Evolutionary conservation across 768 basidiomycete genomes (phyloP).

Genomic region (Pseudohyphozyma bogoriensis): DNA sequence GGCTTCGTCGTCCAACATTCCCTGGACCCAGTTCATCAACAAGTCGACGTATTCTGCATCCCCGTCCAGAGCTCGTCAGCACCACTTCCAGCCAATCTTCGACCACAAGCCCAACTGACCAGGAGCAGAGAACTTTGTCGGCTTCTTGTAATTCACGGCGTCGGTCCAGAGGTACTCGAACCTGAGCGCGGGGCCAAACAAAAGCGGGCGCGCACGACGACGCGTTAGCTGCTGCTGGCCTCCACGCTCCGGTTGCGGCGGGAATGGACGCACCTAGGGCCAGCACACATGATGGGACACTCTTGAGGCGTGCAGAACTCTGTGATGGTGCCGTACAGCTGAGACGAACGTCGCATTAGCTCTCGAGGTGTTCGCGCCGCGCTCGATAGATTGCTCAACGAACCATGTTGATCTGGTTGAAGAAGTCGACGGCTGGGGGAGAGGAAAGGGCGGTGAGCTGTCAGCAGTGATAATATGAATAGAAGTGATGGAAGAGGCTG

Average conservation of each 20-base stretch:
- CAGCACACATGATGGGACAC: constrained; percentile 91
- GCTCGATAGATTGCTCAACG: background rate
- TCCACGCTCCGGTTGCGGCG: too few species aligned
- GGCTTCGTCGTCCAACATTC: constrained; percentile 77
- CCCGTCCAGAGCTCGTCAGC: too few species aligned
- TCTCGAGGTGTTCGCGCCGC: too few species aligned
- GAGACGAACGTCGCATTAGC: background rate
- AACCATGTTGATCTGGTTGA: constrained; percentile 98
- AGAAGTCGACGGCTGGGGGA: constrained; percentile 91
- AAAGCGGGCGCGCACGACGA: too few species aligned
- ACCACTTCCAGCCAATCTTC: too few species aligned
- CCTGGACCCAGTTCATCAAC: constrained; percentile 97
- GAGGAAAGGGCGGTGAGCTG: too few species aligned
- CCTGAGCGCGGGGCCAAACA: constrained; percentile 45
- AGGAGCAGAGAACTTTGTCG: constrained; percentile 86
- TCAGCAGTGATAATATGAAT: too few species aligned
- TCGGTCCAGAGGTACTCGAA: constrained; percentile 96
- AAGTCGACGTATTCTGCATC: constrained; percentile 78
- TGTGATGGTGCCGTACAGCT: constrained; percentile 41
- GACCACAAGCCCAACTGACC: constrained; percentile 7
- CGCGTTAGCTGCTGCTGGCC: too few species aligned
- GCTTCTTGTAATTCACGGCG: constrained; percentile 71
- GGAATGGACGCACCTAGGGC: constrained; percentile 57
- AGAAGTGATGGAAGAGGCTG: constrained; percentile 34
- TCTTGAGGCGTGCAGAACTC: constrained; percentile 95